Percentiles rank a stretch among this genome's conserved stretches.
These are phyloP conservation scores for Tetrahymena thermophila DNA, from an alignment of 73 alveolate species.

Conservation along the genomic window DNA sequence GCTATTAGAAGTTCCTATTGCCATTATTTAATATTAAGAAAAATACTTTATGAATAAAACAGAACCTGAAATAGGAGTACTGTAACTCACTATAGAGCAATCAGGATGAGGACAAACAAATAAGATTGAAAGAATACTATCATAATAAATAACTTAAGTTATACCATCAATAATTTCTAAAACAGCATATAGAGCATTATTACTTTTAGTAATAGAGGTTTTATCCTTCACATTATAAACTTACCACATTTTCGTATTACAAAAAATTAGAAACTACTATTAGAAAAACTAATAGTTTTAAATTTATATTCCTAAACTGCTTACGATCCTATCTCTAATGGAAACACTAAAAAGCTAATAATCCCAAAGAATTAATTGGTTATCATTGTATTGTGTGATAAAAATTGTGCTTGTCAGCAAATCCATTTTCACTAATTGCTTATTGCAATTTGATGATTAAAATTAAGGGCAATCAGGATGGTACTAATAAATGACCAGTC, in stretches of 20 bases:
- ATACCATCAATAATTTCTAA: not conserved
- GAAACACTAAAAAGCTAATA: not conserved
- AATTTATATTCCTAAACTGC: not conserved
- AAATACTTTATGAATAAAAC: not conserved
- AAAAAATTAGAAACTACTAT: not conserved
- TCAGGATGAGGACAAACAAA: not conserved
- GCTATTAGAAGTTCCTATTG: not conserved
- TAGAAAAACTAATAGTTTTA: not conserved
- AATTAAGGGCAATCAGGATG: not conserved
- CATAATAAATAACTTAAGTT: not conserved
- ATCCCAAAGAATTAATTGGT: not conserved
- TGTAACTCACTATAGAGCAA: not conserved
- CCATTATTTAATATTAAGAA: not conserved
- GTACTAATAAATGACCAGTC: not conserved
- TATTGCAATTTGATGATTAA: not conserved
- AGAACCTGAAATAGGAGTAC: not conserved
- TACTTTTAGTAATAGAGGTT: not conserved
- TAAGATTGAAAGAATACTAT: not conserved
- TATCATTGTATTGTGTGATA: not conserved
- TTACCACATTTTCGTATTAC: not conserved
- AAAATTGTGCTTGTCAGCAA: not conserved
- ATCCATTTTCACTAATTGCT: not conserved
- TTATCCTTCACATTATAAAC: not conserved
- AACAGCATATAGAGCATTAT: not conserved
- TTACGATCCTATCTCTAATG: not conserved